Evolutionary conservation across 1,139 yeast genomes (phyloP), one percentile per base, ranked within the genome.

Genomic region (Candida dubliniensis): DNA sequence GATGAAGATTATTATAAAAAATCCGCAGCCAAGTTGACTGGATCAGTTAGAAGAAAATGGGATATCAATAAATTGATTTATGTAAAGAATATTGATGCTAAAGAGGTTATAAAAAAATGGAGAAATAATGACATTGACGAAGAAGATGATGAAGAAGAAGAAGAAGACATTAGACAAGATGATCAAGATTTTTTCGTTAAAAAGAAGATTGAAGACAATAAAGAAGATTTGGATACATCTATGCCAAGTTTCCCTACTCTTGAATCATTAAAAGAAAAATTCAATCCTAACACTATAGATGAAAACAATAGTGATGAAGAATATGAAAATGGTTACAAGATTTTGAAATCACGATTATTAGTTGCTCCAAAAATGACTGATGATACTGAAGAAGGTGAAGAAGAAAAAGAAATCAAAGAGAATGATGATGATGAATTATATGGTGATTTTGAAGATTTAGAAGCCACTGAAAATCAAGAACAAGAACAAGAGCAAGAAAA

Each of bases 391-490:
- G 71, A 60, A 8, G 69, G 65, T n/a, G 72, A 58, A 1, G 71
- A 58, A 7, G 56, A 48, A 4, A 66, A 54, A 8, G 70, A 57
- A 9, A 72, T 55, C 1, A 74, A 58, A 1, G 73, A 59, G 2
- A 76, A 64, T 11, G 79, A 68, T 4, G 79, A 71, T 9, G 82
- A 77, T 39, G 88, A 81, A 51, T 64, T 78, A 0, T 82, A 77
- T 56, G 95, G 93, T 40, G 96, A 87, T 55, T 87, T 85, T 58
- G 95, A 87, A 62, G 95, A 85, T 61, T 69, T 84, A 41, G 95
- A 86, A 61, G 78, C 62, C n/a, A 71, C 62, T 4, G 57, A 61
- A 1, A 70, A 56, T 8, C 57, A 54, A n/a, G 51, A 48, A 12
- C 49, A 43, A 29, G 41, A 40, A 27, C 14, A 38, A 14, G 38